Percentiles rank a stretch among this genome's conserved stretches.
Conservation (phyloP, 2,329 filamentous ascomycete species). For the Fusarium foetens region DNA sequence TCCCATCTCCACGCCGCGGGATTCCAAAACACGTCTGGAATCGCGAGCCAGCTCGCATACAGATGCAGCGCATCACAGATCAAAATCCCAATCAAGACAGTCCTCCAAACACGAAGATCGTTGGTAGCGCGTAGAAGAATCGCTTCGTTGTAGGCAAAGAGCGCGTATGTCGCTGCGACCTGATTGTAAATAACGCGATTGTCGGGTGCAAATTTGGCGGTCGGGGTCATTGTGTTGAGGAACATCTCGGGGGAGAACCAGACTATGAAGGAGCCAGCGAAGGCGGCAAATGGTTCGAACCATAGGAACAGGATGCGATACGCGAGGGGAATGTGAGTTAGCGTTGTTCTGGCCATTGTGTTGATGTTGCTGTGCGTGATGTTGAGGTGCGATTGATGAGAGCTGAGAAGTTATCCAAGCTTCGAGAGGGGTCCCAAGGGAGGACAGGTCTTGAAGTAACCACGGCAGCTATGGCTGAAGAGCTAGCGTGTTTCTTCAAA, state of each 20-base stretch:
- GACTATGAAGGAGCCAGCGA: not conserved
- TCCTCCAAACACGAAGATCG: slow-evolving; percentile 24
- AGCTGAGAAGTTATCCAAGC: no score
- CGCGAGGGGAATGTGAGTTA: slow-evolving; percentile 11
- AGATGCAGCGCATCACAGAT: slow-evolving; percentile 31
- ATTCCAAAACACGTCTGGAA: slow-evolving; percentile 27
- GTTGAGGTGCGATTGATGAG: not conserved
- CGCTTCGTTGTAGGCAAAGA: slow-evolving; percentile 36
- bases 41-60: slow-evolving; percentile 21
- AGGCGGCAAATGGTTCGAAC: slow-evolving; percentile 21
- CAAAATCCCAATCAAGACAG: slow-evolving; percentile 10
- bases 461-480: no score
- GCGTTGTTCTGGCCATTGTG: not conserved
- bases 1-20: slow-evolving; percentile 21
- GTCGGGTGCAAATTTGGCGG: slow-evolving; percentile 23
- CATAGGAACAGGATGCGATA: slow-evolving; percentile 32
- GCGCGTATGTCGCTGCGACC: slow-evolving; percentile 26
- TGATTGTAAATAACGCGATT: slow-evolving; percentile 33
- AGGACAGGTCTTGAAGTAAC: not conserved
- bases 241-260: slow-evolving; percentile 12
- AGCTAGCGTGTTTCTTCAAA: not conserved
- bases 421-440: fast-evolving
- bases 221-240: slow-evolving; percentile 25
- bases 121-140: slow-evolving; percentile 18
- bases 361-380: not conserved